Conservation (phyloP, 73 alveolate species). For the Tetrahymena thermophila region DNA sequence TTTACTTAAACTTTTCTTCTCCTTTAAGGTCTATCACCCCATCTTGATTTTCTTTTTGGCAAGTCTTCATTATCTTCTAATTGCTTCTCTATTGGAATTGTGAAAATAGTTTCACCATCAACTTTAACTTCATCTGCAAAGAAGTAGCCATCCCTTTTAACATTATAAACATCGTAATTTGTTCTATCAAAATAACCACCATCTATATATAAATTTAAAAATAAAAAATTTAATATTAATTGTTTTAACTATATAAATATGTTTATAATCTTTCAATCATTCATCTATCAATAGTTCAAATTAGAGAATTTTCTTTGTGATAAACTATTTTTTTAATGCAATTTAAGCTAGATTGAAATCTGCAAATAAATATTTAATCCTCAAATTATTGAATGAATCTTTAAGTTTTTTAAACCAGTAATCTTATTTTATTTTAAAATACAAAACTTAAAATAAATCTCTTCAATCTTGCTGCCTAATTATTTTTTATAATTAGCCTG, state of each 20-base stretch:
- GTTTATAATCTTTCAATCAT: neutral
- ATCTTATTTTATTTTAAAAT: neutral
- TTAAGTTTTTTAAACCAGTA: neutral
- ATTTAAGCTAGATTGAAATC: neutral
- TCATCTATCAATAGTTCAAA: neutral
- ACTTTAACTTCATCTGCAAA: neutral
- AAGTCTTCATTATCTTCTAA: neutral
- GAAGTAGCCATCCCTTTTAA: neutral
- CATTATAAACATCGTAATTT: neutral
- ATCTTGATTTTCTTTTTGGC: slow-evolving; percentile 32
- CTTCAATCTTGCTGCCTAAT: neutral
- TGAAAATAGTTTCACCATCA: neutral
- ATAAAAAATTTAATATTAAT: neutral
- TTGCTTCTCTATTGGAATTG: neutral
- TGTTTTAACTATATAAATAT: neutral
- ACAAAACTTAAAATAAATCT: neutral
- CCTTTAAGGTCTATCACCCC: slow-evolving; percentile 48
- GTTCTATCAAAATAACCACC: slow-evolving; percentile 1
- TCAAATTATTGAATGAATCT: neutral
- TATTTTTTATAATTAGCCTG: neutral
- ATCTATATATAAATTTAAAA: neutral
- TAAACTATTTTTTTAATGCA: neutral
- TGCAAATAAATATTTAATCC: neutral
- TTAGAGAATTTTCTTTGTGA: neutral
- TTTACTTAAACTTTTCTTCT: slow-evolving; percentile 27